Evolutionary conservation across 352 stramenopile genomes (phyloP).

Genomic region (Phytopythium montanum): DNA sequence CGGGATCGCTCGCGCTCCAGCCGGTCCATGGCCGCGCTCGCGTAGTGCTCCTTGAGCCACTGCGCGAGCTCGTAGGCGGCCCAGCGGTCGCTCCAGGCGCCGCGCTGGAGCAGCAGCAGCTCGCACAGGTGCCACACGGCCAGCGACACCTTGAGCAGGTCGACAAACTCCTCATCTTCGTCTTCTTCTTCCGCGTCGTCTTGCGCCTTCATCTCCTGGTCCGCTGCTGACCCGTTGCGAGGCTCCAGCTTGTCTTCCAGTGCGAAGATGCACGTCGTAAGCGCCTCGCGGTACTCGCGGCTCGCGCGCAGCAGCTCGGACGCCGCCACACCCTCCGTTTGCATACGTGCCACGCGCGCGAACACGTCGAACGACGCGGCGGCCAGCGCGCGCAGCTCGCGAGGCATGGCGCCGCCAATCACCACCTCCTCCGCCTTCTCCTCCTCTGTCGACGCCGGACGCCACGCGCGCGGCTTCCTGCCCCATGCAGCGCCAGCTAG

Average conservation of each 20-base stretch:
- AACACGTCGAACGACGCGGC: slow-evolving; percentile 64
- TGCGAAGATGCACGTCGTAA: slow-evolving; percentile 64
- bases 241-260: slow-evolving; percentile 47
- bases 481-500: slow-evolving; percentile 45
- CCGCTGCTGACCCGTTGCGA: slow-evolving; percentile 12
- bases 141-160: slow-evolving; percentile 75
- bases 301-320: slow-evolving; percentile 42
- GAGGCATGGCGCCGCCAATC: slow-evolving; percentile 26
- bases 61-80: slow-evolving; percentile 66
- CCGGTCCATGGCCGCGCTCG: slow-evolving; percentile 44
- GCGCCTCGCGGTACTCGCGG: slow-evolving; percentile 65
- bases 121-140: slow-evolving; percentile 80
- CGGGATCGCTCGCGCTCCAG: slow-evolving; percentile 37
- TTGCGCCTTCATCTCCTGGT: slow-evolving; percentile 6
- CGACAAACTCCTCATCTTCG: slow-evolving; percentile 43
- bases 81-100: slow-evolving; percentile 39
- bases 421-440: not conserved
- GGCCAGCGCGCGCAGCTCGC: slow-evolving; percentile 52
- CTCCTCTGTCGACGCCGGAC: slow-evolving; percentile 7
- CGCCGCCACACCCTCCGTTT: slow-evolving; percentile 3
- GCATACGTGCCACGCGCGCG: slow-evolving; percentile 23
- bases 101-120: slow-evolving; percentile 62
- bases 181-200: not conserved
- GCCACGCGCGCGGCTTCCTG: slow-evolving; percentile 42
- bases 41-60: slow-evolving; percentile 82